Percentiles rank a stretch among this genome's conserved stretches.
phyloP scores from a whole-genome alignment of 495 filamentous ascomycete genomes.

The Penicillium cosmopolitanum region DNA sequence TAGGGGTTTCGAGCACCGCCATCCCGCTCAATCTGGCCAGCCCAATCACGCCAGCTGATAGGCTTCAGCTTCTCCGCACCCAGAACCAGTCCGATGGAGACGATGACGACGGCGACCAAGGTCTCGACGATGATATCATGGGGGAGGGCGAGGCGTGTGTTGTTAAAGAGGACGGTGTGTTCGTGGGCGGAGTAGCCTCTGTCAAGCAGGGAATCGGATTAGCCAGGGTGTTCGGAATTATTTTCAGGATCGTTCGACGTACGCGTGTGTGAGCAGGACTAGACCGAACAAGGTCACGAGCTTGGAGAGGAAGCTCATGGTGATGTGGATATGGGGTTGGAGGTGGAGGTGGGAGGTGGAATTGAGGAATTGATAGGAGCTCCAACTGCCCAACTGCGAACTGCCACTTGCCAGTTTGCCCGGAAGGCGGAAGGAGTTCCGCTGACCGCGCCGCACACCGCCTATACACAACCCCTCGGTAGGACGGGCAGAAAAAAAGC shows the following conservation, averaged over 20 bases:
- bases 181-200: constrained; percentile 89
- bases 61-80: constrained; percentile 71
- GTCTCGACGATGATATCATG: constrained; percentile 71
- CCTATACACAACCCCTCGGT: too few relatives aligned
- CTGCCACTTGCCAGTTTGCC: too few relatives aligned
- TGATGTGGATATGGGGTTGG: neutral
- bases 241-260: constrained; percentile 33
- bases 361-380: too few relatives aligned
- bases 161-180: constrained; percentile 70
- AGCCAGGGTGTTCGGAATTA: neutral
- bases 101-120: constrained; percentile 63
- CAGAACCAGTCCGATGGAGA: constrained; percentile 72
- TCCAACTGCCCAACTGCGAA: too few relatives aligned
- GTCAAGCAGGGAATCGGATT: neutral
- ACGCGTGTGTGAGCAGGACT: constrained; percentile 74
- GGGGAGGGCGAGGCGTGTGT: constrained; percentile 61
- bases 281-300: constrained; percentile 66
- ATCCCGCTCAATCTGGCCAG: constrained; percentile 77
- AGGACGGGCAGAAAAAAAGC: too few relatives aligned
- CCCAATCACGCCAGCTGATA: constrained; percentile 82
- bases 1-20: constrained; percentile 56
- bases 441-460: too few relatives aligned
- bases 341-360: too few relatives aligned
- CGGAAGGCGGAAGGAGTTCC: too few relatives aligned
- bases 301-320: constrained; percentile 70